Conservation (phyloP, 495 filamentous ascomycete species). For the Penicillium verhagenii region DNA sequence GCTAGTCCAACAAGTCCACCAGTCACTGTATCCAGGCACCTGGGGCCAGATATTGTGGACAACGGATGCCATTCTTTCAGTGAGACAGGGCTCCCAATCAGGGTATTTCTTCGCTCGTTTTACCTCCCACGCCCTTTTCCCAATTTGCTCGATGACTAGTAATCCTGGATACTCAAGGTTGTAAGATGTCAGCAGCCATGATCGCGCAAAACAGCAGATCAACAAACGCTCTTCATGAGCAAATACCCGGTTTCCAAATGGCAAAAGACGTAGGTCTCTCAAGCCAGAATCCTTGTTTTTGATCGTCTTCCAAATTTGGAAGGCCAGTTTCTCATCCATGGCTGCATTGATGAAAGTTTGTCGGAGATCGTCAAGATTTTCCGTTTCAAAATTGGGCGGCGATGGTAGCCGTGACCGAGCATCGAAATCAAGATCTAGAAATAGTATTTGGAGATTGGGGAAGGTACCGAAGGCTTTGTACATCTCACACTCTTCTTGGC, state of each 20-base stretch:
- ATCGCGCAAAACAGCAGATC: neutral
- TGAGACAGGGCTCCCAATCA: neutral
- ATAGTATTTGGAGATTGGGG: conserved; percentile 1
- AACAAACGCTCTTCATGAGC: neutral
- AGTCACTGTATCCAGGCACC: neutral
- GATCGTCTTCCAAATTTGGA: neutral
- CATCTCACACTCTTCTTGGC: conserved; percentile 2
- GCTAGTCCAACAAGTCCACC: neutral
- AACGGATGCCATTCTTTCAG: neutral
- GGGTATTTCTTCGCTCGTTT: neutral
- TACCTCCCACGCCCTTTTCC: neutral
- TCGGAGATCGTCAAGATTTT: neutral
- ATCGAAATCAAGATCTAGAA: conserved; percentile 9
- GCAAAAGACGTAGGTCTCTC: neutral
- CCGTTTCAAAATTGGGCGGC: neutral
- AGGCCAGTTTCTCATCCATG: neutral
- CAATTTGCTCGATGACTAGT: neutral
- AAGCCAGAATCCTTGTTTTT: neutral
- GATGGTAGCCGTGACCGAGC: neutral
- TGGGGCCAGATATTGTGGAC: neutral
- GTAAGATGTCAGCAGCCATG: neutral
- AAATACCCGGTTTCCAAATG: neutral
- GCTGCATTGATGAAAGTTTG: neutral
- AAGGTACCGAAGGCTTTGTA: conserved; percentile 4
- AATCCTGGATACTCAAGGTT: neutral